Percentiles rank a stretch among this genome's conserved stretches.
Conservation (phyloP, 2,329 filamentous ascomycete species). For the Emydomyces testavorans region DNA sequence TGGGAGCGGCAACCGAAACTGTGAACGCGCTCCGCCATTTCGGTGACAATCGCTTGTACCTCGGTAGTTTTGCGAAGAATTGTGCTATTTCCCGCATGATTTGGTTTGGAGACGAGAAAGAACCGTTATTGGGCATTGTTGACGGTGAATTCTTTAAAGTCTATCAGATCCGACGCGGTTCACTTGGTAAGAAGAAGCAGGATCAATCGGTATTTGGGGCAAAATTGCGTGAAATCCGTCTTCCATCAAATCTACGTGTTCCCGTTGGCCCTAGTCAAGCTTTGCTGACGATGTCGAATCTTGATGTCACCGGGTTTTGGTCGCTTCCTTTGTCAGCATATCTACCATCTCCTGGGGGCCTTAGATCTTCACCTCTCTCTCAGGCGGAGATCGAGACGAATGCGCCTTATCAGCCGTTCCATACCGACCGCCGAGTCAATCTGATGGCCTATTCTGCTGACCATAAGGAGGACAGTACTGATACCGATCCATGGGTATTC, state of each 20-base stretch:
- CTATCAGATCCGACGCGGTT: slow-evolving; percentile 32
- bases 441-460: slow-evolving; percentile 52
- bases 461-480: slow-evolving; percentile 31
- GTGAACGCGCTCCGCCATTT: slow-evolving; percentile 39
- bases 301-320: slow-evolving; percentile 31
- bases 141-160: slow-evolving; percentile 37
- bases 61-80: slow-evolving; percentile 32
- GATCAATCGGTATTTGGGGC: slow-evolving; percentile 44
- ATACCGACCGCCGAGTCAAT: slow-evolving; percentile 76
- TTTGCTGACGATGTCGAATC: slow-evolving; percentile 45
- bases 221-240: slow-evolving; percentile 54
- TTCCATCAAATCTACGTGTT: slow-evolving; percentile 53
- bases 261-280: slow-evolving; percentile 44
- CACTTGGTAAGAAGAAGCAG: slow-evolving; percentile 45
- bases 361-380: slow-evolving; percentile 47
- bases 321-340: slow-evolving; percentile 29
- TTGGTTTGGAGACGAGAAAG: slow-evolving; percentile 37
- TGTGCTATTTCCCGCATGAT: slow-evolving; percentile 34
- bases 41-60: slow-evolving; percentile 39
- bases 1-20: slow-evolving; percentile 39
- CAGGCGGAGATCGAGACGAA: slow-evolving; percentile 92
- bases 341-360: slow-evolving; percentile 35
- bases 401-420: slow-evolving; percentile 89
- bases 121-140: slow-evolving; percentile 35
- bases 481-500: slow-evolving; percentile 41